A percentile compares a stretch with the other conserved stretches of the same genome.
Evolutionary conservation across 495 filamentous ascomycete genomes (phyloP).

Genomic region (Trichoderma parareesei): DNA sequence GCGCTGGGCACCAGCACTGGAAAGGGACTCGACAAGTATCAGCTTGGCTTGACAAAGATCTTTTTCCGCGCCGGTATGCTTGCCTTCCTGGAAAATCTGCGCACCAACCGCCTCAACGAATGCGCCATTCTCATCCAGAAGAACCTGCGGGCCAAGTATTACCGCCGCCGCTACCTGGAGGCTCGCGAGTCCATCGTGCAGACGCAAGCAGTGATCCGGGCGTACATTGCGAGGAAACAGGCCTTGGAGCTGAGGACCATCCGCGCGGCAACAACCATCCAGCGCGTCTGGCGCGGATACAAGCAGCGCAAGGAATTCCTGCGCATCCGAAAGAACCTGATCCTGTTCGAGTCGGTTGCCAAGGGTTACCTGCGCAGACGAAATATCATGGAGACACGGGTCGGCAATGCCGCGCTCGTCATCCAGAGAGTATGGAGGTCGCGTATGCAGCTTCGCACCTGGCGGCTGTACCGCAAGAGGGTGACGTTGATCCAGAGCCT

Average conservation of each 20-base stretch:
- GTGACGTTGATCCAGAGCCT: constrained; percentile 86
- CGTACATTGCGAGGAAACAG: constrained; percentile 62
- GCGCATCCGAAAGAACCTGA: constrained; percentile 67
- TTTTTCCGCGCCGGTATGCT: constrained; percentile 99
- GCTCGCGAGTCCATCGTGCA: constrained; percentile 71
- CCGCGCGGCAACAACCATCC: constrained; percentile 88
- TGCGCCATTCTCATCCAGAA: constrained; percentile 99
- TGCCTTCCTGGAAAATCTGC: constrained; percentile 89
- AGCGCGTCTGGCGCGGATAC: constrained; percentile 86
- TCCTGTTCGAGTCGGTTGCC: constrained; percentile 77
- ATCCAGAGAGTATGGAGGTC: constrained; percentile 90
- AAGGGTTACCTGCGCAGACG: constrained; percentile 86
- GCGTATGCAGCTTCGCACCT: constrained; percentile 65
- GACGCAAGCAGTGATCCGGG: constrained; percentile 68
- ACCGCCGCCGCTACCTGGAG: constrained; percentile 84
- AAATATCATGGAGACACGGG: constrained; percentile 83
- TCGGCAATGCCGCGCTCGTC: constrained; percentile 83
- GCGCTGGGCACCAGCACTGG: constrained; percentile 72
- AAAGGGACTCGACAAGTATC: constrained; percentile 87
- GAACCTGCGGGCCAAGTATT: constrained; percentile 92
- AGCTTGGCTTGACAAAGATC: constrained; percentile 93
- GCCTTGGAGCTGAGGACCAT: constrained; percentile 74
- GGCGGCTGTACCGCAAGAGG: constrained; percentile 83
- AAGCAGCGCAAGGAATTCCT: constrained; percentile 76
- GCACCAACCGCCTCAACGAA: constrained; percentile 81